phyloP scores from a whole-genome alignment of 805 yeast genomes.

The Yarrowia phangngaensis region DNA sequence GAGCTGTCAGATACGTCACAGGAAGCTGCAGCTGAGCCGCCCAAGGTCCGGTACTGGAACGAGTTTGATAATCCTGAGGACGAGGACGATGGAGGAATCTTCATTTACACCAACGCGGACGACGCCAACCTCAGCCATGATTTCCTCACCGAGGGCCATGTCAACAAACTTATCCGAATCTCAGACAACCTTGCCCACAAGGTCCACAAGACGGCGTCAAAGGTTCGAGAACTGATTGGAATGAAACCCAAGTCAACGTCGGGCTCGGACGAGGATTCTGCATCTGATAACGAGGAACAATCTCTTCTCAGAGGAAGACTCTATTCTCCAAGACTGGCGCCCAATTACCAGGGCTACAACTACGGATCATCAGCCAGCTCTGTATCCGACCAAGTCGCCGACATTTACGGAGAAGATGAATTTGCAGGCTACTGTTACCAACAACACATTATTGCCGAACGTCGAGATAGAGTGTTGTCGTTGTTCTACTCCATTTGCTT shows the following conservation, averaged over 20 bases:
- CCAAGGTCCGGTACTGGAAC: conserved; percentile 54
- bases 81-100: conserved; percentile 42
- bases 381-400: conserved; percentile 15
- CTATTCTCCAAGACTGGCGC: conserved; percentile 28
- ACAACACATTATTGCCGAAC: conserved; percentile 24
- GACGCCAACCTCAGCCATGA: conserved; percentile 33
- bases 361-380: conserved; percentile 26
- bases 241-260: conserved; percentile 4
- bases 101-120: conserved; percentile 39
- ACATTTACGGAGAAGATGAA: conserved; percentile 13
- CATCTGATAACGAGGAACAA: conserved; percentile 27
- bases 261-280: conserved; percentile 12
- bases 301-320: neutral
- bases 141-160: conserved; percentile 34
- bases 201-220: conserved; percentile 20
- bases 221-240: conserved; percentile 16
- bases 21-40: conserved; percentile 19
- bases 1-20: conserved; percentile 13
- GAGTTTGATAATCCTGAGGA: conserved; percentile 64
- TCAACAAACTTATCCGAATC: conserved; percentile 38
- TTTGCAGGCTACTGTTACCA: conserved; percentile 24
- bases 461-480: conserved; percentile 45
- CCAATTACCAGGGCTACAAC: conserved; percentile 8
- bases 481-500: conserved; percentile 46
- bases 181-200: conserved; percentile 34